Evolutionary conservation across 2,329 filamentous ascomycete species (phyloP), one percentile per base, ranked within the genome.

Genomic region (Lachnellula arida): DNA sequence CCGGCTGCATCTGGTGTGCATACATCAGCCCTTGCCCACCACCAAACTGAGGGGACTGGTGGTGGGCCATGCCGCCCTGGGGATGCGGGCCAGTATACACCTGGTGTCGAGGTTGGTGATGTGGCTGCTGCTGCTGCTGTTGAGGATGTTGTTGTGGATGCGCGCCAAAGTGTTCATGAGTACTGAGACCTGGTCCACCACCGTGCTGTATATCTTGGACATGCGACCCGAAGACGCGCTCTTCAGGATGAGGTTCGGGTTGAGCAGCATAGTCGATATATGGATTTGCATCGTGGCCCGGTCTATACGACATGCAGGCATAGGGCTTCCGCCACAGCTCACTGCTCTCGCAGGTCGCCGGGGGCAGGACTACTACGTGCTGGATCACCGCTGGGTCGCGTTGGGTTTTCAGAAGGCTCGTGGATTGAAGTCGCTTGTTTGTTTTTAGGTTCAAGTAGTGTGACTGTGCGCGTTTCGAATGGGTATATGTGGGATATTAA

Each of bases 221-320:
- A 68, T 75, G 70, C 64, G 79, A 67, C 68, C 84, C 81, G 75
- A 87, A 88, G 66, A 80, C 74, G 71, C 86, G 81, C 70, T 80
- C 78, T 71, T 87, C 82, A 71, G 78, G 79, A 72, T 86, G 83
- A 71, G 82, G 79, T 74, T 79, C 79, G 75, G 83, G 75, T 76
- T 87, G 85, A 72, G 83, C 77, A 75, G 84, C 80, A 77, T 88
- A 89, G 73, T 87, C 83, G 80, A 88, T 84, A 81, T 86, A 82
- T 79, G 87, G 87, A 78, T 85, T 57, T 53, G 43, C 34, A 49
- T 68, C 63, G 64, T 67, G 65, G 70, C 79, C 81, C 75, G 83
- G 79, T 80, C 84, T 82, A 78, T 89, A 89, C 66, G 68, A 70
- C 68, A 69, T 81, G 75, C 84, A 28, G 44, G 23, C 44, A 87